Evolutionary conservation across 2,329 filamentous ascomycete genomes (phyloP).

Genomic region (Talaromyces atroroseus): DNA sequence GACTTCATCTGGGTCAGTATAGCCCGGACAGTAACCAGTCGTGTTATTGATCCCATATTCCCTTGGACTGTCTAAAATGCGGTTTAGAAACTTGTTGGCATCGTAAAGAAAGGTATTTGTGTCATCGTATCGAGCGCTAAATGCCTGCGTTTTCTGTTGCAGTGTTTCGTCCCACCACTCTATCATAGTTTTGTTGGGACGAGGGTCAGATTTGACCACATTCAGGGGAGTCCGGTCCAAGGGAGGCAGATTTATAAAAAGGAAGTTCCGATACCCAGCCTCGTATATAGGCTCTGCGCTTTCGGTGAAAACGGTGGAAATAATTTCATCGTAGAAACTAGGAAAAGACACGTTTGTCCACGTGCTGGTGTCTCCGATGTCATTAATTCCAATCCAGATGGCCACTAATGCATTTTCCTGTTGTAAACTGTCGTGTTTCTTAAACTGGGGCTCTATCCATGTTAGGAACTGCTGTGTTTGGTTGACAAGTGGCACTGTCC

Average conservation of each 20-base stretch:
- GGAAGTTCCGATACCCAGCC: conserved; percentile 42
- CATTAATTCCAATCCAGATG: conserved; percentile 55
- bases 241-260: conserved; percentile 50
- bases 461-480: conserved; percentile 46
- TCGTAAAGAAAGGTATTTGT: conserved; percentile 42
- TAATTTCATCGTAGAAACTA: conserved; percentile 41
- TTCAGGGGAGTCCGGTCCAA: conserved; percentile 43
- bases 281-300: conserved; percentile 35
- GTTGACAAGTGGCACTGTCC: conserved; percentile 45
- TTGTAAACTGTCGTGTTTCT: conserved; percentile 24
- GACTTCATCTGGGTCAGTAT: conserved; percentile 43
- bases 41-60: conserved; percentile 43
- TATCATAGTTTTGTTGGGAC: conserved; percentile 45
- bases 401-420: conserved; percentile 39
- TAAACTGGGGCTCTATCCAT: conserved; percentile 42
- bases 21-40: conserved; percentile 42
- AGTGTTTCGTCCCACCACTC: conserved; percentile 42
- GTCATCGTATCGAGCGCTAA: conserved; percentile 27
- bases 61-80: conserved; percentile 38
- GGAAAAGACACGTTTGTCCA: conserved; percentile 40
- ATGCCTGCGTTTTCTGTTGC: conserved; percentile 27
- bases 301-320: conserved; percentile 37
- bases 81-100: conserved; percentile 38
- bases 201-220: conserved; percentile 24
- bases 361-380: conserved; percentile 48